Evolutionary conservation across 2,329 filamentous ascomycete genomes (phyloP).

Genomic region (Ceratocystis cacaofunesta): DNA sequence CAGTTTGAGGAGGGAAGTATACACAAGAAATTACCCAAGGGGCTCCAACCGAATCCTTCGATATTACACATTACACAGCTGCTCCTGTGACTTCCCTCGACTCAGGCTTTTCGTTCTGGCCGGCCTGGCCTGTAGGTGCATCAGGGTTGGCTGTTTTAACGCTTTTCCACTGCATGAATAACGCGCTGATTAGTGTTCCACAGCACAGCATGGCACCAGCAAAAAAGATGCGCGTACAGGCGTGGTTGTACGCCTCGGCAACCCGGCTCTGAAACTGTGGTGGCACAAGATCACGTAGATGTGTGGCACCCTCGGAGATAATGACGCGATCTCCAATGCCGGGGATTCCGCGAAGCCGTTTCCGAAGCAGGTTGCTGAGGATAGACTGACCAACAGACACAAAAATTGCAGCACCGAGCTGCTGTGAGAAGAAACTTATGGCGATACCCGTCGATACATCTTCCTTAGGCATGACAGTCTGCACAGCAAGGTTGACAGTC

Average conservation of each 20-base stretch:
- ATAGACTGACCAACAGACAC: conserved; percentile 42
- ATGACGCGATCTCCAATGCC: conserved; percentile 32
- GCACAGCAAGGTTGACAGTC: conserved; percentile 39
- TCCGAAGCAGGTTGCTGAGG: conserved; percentile 33
- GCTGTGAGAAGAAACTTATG: conserved; percentile 43
- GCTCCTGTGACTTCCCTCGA: not conserved
- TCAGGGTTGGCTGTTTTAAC: conserved; percentile 38
- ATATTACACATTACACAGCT: not conserved
- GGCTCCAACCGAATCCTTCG: not conserved
- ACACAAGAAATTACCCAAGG: not conserved
- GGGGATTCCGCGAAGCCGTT: conserved; percentile 27
- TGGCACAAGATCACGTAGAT: conserved; percentile 40
- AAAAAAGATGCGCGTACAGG: conserved; percentile 48
- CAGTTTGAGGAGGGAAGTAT: not conserved
- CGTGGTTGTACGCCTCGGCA: conserved; percentile 48
- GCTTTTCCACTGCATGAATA: conserved; percentile 50
- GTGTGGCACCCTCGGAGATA: conserved; percentile 40
- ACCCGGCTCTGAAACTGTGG: conserved; percentile 37
- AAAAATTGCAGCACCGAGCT: conserved; percentile 43
- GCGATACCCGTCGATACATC: conserved; percentile 42
- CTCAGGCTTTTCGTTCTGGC: not conserved
- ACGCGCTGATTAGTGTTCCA: conserved; percentile 40
- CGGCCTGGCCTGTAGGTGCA: conserved; percentile 4
- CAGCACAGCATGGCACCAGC: conserved; percentile 42
- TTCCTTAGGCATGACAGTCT: conserved; percentile 36